Conservation (phyloP, 2,329 filamentous ascomycete species). For the Aureobasidium leucospermi region DNA sequence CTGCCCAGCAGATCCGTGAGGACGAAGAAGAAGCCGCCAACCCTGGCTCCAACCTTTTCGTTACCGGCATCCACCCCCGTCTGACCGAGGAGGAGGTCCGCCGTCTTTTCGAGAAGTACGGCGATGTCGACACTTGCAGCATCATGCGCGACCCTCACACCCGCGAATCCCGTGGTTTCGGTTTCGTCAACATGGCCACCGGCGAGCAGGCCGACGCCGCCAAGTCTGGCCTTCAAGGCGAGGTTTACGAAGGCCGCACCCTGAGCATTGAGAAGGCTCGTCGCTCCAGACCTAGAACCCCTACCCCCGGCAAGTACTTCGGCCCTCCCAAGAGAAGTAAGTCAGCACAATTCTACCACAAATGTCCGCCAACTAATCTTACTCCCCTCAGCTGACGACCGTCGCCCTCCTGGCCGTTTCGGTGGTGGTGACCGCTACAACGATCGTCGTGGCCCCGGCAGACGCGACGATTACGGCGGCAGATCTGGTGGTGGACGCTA, state of each 20-base stretch:
- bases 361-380: constrained; percentile 4
- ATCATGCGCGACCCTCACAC: constrained; percentile 99
- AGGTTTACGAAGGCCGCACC: constrained; percentile 89
- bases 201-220: constrained; percentile 93
- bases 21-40: constrained; percentile 71
- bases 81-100: constrained; percentile 84
- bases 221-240: constrained; percentile 91
- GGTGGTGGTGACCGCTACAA: constrained; percentile 30
- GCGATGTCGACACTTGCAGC: constrained; percentile 97
- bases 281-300: constrained; percentile 86
- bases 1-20: constrained; percentile 39
- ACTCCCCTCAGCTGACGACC: constrained; percentile 30
- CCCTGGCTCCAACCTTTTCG: constrained; percentile 95
- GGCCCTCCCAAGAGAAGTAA: constrained; percentile 94
- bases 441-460: constrained; percentile 31
- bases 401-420: constrained; percentile 28
- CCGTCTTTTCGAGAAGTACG: constrained; percentile 96
- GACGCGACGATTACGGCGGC: constrained; percentile 41
- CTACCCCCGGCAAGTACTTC: constrained; percentile 98
- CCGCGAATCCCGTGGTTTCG: constrained; percentile 96
- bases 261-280: constrained; percentile 98
- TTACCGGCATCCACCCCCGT: constrained; percentile 93
- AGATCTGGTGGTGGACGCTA: constrained; percentile 45
- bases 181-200: constrained; percentile 98
- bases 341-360: constrained; percentile 29